A percentile compares a stretch with the other conserved stretches of the same genome.
These are phyloP conservation scores for Phanerodontia chrysosporium DNA, from an alignment of 768 basidiomycete genomes.

Conservation along the genomic window DNA sequence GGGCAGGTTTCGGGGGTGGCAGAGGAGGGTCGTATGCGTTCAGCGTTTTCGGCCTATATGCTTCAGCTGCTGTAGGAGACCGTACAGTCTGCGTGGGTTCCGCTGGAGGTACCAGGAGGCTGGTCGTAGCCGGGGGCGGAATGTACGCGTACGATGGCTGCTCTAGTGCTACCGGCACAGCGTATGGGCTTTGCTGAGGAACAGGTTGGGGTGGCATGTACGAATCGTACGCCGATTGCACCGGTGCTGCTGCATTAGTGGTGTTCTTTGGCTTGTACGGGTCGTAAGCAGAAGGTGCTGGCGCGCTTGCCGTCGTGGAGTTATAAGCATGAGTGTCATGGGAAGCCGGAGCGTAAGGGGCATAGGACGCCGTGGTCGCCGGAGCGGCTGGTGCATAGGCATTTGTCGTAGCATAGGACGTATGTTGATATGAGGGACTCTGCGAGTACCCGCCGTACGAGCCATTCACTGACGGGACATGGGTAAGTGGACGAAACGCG, in stretches of 20 bases:
- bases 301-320: conserved; percentile 18
- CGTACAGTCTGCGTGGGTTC: conserved; percentile 23
- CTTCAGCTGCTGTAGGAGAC: conserved; percentile 35
- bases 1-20: conserved; percentile 38
- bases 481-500: background rate
- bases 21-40: conserved; percentile 81
- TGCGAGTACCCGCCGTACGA: background rate
- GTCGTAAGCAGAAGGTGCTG: conserved; percentile 24
- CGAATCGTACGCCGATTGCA: conserved; percentile 8
- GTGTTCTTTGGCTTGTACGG: conserved; percentile 19
- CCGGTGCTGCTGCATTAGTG: conserved; percentile 4
- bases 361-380: conserved; percentile 19
- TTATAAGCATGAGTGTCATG: conserved; percentile 15
- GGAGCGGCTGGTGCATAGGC: conserved; percentile 16
- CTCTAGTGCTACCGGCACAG: background rate
- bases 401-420: background rate
- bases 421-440: background rate
- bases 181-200: background rate
- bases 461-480: conserved; percentile 6
- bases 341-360: conserved; percentile 19
- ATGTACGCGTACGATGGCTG: background rate
- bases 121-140: conserved; percentile 3
- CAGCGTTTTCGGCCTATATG: conserved; percentile 59
- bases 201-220: conserved; percentile 23
- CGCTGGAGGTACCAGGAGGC: conserved; percentile 14